phyloP scores from a whole-genome alignment of 768 basidiomycete genomes.

The Boletellus emodensis region DNA sequence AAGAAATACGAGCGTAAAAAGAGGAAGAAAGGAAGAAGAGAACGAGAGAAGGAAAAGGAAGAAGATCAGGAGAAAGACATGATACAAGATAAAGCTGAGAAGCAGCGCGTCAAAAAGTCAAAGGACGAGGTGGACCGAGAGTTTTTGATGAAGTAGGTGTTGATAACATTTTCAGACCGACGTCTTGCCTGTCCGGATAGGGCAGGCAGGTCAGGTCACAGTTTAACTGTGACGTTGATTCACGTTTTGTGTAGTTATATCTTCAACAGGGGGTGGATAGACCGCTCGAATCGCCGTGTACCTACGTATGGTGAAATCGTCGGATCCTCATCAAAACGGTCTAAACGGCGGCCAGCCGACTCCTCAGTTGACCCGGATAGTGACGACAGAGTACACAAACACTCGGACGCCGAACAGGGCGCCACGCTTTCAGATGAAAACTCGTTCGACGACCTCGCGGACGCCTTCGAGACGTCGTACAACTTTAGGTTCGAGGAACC shows the following conservation, averaged over 20 bases:
- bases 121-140: constrained; percentile 75
- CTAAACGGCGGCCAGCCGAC: constrained; percentile 19
- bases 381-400: constrained; percentile 9
- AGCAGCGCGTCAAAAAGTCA: constrained; percentile 24
- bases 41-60: constrained; percentile 31
- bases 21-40: constrained; percentile 33
- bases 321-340: constrained; percentile 30
- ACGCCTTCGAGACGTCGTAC: constrained; percentile 92
- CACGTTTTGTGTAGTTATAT: constrained; percentile 66
- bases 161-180: too few relatives aligned
- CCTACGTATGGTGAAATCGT: constrained; percentile 87
- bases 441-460: constrained; percentile 86
- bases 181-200: neutral
- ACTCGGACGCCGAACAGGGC: constrained; percentile 21
- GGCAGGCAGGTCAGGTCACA: too few relatives aligned
- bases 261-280: constrained; percentile 96
- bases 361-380: constrained; percentile 14
- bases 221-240: neutral
- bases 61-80: constrained; percentile 20
- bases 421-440: constrained; percentile 53
- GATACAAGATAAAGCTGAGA: constrained; percentile 18
- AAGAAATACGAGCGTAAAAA: constrained; percentile 21
- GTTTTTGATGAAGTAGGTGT: constrained; percentile 81
- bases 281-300: constrained; percentile 63
- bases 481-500: constrained; percentile 98